Evolutionary conservation across 2,329 filamentous ascomycete species (phyloP), one percentile per base, ranked within the genome.

Genomic region (Catunica adiposa): DNA sequence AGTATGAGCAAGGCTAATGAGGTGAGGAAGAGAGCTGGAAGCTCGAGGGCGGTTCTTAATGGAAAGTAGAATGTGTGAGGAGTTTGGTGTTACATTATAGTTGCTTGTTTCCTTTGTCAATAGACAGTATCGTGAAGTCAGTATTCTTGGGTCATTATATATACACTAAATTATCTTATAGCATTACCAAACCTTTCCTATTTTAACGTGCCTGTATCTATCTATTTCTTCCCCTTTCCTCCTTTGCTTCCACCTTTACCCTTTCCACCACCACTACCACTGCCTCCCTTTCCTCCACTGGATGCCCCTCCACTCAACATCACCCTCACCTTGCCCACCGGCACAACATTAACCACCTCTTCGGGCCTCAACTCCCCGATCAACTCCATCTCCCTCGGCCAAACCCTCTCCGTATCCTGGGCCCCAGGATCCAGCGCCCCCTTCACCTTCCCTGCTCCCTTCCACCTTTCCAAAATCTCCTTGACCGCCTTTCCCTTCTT

Each of bases 401-500:
- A 92, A 67, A 94, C 86, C 63, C 77, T 79, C 71, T 94, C 88
- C 9, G 73, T 74, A 63, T 84, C 83, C 54, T 70, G 67, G 38
- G 73, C 71, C 57, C 70, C 69, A 64, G 83, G 80, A 63, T 86
- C 82, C 0, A 84, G 65, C 23, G 76, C 75, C 4, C 73, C 73
- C 64, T 77, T 81, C 64, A 71, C 75, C 7, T 64, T 67, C 5
- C 80, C 78, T 52, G 81, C 87, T 20, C 74, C 68, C 61, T 83
- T 76, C 89, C 90, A 96, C 58, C 78, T 77, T 51, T 83, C 80
- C n/a, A 97, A 69, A 31, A 97, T 83, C 68, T 97, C 90, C 66
- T 86, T 87, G 51, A 95, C 81, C 0, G 89, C 89, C 66, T 96
- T 97, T 8, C 92, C 90, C 71, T 95, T 95, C 75, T 97, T 98